Conservation (phyloP, 2,329 filamentous ascomycete genomes). For the Fusarium tricinctum region DNA sequence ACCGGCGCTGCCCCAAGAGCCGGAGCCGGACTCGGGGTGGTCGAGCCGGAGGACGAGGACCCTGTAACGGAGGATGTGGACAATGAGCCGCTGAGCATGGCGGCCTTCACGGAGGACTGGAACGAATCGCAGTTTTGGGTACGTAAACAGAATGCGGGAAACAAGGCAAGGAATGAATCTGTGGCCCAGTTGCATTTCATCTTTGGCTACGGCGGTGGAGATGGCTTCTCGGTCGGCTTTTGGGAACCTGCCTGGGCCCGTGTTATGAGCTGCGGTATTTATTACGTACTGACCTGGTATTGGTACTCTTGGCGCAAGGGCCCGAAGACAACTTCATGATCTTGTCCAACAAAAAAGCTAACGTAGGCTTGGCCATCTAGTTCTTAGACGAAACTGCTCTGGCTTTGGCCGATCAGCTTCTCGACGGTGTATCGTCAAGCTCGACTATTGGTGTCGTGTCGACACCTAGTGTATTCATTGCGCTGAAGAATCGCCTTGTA, state of each 20-base stretch:
- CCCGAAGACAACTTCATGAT: conserved; percentile 43
- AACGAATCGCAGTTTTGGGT: conserved; percentile 89
- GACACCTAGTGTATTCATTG: conserved; percentile 82
- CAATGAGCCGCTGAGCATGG: conserved; percentile 69
- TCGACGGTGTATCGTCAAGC: conserved; percentile 70
- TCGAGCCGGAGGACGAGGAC: conserved; percentile 30
- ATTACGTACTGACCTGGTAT: conserved; percentile 45
- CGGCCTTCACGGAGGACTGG: conserved; percentile 84
- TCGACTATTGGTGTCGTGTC: conserved; percentile 78
- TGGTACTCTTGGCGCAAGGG: conserved; percentile 22
- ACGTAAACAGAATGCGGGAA: conserved; percentile 48
- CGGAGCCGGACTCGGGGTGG: conserved; percentile 57
- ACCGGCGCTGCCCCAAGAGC: conserved; percentile 35
- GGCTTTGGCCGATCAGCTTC: conserved; percentile 73
- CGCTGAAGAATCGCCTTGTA: conserved; percentile 76
- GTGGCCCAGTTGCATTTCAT: conserved; percentile 21
- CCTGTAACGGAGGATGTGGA: conserved; percentile 59
- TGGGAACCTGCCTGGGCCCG: conserved; percentile 18
- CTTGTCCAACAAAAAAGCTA: conserved; percentile 19
- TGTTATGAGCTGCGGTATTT: conserved; percentile 27
- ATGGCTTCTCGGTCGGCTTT: conserved; percentile 42
- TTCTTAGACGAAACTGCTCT: conserved; percentile 80
- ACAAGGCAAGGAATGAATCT: conserved; percentile 2
- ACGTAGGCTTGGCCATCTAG: conserved; percentile 55
- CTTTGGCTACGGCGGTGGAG: conserved; percentile 30